Percentiles rank a stretch among this genome's conserved stretches.
Evolutionary conservation across 495 filamentous ascomycete species (phyloP).

Genomic region (Daldinia loculata): DNA sequence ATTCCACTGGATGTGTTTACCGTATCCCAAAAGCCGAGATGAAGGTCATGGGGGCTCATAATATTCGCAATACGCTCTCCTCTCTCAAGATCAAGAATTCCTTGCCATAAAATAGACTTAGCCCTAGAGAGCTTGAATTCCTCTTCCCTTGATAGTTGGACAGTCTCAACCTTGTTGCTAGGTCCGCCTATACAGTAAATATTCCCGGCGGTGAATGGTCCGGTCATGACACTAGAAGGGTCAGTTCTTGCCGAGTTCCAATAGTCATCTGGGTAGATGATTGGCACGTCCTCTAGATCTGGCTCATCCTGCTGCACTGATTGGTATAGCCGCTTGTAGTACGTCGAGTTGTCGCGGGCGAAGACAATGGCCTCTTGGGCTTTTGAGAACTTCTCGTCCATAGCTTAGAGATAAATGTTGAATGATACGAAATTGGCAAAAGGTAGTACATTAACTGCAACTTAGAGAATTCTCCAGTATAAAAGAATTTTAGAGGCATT

Average conservation of each 20-base stretch:
- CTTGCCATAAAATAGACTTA: not conserved
- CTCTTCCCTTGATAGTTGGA: not conserved
- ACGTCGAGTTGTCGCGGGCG: constrained; percentile 9
- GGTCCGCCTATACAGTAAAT: not conserved
- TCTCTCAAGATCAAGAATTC: not conserved
- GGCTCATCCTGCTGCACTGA: not conserved
- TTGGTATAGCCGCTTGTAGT: constrained; percentile 3
- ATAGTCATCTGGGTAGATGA: not conserved
- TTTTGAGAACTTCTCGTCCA: not conserved
- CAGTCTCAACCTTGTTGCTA: not conserved
- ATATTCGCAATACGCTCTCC: constrained; percentile 7
- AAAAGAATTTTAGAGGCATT: not conserved
- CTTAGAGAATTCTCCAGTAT: not conserved
- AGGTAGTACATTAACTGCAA: not conserved
- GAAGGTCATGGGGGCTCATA: constrained; percentile 8
- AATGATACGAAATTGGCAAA: not conserved
- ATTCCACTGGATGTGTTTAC: constrained; percentile 16
- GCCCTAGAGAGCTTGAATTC: not conserved
- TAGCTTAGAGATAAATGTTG: not conserved
- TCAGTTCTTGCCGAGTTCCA: constrained; percentile 11
- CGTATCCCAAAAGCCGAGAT: constrained; percentile 13
- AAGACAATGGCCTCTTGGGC: constrained; percentile 3
- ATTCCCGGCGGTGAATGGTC: constrained; percentile 6
- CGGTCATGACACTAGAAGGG: constrained; percentile 1
- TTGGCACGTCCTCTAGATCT: constrained; percentile 9